A percentile compares a stretch with the other conserved stretches of the same genome.
These are phyloP conservation scores for Coleophoma eucalyptorum DNA, from an alignment of 2,329 filamentous ascomycete species.

Conservation along the genomic window DNA sequence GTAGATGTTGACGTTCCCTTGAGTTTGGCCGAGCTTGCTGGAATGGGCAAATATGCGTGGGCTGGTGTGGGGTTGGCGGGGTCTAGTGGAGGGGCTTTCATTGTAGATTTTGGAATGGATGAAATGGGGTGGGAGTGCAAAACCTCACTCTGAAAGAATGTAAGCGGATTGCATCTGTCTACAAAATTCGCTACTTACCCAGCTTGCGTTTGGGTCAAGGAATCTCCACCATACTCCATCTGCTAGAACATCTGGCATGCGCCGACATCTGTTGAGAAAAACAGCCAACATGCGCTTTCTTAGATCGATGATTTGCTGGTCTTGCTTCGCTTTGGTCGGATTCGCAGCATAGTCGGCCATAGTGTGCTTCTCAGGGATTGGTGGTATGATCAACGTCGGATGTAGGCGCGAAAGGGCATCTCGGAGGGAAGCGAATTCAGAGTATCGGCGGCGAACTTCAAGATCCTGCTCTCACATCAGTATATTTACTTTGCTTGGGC, in stretches of 20 bases:
- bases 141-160: conserved; percentile 77
- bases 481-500: not conserved
- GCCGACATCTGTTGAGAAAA: conserved; percentile 88
- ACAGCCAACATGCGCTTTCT: conserved; percentile 96
- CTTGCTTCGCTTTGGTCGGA: conserved; percentile 96
- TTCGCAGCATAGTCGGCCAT: conserved; percentile 99
- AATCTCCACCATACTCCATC: conserved; percentile 99
- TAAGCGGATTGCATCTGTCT: conserved; percentile 6
- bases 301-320: conserved; percentile 93
- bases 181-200: conserved; percentile 55
- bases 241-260: conserved; percentile 86
- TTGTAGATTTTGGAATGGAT: conserved; percentile 87
- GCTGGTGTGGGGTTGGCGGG: conserved; percentile 87
- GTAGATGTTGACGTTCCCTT: conserved; percentile 44
- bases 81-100: conserved; percentile 93
- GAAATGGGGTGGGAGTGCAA: conserved; percentile 85
- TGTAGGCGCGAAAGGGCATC: conserved; percentile 87
- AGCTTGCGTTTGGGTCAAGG: conserved; percentile 95
- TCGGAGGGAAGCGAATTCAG: conserved; percentile 89
- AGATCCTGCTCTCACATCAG: conserved; percentile 62
- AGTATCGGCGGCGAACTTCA: conserved; percentile 92
- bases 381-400: conserved; percentile 91
- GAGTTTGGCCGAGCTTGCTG: conserved; percentile 80
- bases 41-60: conserved; percentile 84
- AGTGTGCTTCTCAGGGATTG: conserved; percentile 97